These are phyloP conservation scores for Crucibulum laeve DNA, from an alignment of 768 basidiomycete genomes.

Conservation along the genomic window DNA sequence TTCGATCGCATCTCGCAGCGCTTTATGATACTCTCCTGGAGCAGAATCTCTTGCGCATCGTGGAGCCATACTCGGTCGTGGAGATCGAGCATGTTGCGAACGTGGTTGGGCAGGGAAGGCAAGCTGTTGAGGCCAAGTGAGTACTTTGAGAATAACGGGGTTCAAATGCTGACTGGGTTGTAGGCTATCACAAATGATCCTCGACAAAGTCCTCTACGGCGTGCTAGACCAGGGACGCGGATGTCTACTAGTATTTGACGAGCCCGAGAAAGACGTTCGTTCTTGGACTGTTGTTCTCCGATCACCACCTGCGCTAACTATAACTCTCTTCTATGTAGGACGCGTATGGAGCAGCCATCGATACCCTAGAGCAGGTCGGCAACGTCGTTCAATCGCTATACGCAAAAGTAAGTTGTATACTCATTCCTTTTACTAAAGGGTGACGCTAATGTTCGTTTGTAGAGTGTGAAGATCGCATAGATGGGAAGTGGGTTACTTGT, in stretches of 20 bases:
- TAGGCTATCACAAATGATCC: conserved; percentile 96
- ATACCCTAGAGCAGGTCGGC: conserved; percentile 84
- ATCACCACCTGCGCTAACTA: no score
- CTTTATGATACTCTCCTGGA: conserved; percentile 95
- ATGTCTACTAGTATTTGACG: conserved; percentile 86
- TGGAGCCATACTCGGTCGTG: conserved; percentile 93
- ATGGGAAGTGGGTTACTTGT: no score
- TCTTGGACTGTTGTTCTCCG: no score
- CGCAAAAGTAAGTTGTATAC: conserved; percentile 52
- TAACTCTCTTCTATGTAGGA: conserved; percentile 59
- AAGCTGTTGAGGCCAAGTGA: conserved; percentile 89
- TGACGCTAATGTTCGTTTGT: conserved; percentile 30
- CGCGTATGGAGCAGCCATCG: conserved; percentile 84
- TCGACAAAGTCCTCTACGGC: conserved; percentile 91
- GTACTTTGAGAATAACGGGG: conserved; percentile 20
- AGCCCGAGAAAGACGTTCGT: conserved; percentile 80
- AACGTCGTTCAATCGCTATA: conserved; percentile 93
- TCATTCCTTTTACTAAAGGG: not conserved
- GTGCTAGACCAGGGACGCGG: conserved; percentile 97
- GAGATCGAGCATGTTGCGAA: conserved; percentile 91
- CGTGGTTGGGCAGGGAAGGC: conserved; percentile 78
- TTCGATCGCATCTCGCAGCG: conserved; percentile 89
- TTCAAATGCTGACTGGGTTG: not conserved
- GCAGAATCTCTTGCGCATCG: conserved; percentile 91
- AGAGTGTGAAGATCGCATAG: not conserved